These are phyloP conservation scores for Castanopsis chinensis DNA, from an alignment of 306 rosid species.

Conservation along the genomic window DNA sequence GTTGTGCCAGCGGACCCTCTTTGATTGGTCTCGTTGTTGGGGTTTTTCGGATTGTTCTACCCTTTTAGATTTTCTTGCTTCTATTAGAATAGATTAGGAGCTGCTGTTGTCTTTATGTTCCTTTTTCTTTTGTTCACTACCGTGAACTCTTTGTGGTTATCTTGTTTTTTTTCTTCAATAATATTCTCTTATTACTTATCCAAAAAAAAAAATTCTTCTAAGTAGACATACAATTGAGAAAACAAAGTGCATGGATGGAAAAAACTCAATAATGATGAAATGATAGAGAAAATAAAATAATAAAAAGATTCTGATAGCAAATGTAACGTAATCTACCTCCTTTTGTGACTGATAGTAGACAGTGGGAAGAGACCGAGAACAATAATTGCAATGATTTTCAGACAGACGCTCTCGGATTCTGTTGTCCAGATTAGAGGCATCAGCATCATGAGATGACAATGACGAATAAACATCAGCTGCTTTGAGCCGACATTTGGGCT, in stretches of 20 bases:
- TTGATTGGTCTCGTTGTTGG: too few species aligned
- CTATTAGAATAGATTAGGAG: too few species aligned
- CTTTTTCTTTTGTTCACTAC: too few species aligned
- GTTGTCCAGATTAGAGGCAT: slow-evolving; percentile 69
- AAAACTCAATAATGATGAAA: slow-evolving; percentile 7
- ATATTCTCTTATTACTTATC: too few species aligned
- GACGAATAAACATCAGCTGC: slow-evolving; percentile 66
- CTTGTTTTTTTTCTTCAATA: too few species aligned
- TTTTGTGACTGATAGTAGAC: slow-evolving; percentile 88
- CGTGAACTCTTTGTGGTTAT: too few species aligned
- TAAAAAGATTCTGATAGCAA: neutral
- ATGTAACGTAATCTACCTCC: slow-evolving; percentile 58
- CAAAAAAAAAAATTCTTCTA: too few species aligned
- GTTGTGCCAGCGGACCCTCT: too few species aligned
- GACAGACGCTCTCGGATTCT: slow-evolving; percentile 83
- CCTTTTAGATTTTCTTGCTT: too few species aligned
- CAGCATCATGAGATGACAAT: slow-evolving; percentile 34
- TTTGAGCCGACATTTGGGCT: slow-evolving; percentile 81
- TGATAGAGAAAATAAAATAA: slow-evolving; percentile 7
- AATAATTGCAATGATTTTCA: slow-evolving; percentile 81
- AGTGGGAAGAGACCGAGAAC: slow-evolving; percentile 74
- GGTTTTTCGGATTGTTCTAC: too few species aligned
- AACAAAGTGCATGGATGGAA: slow-evolving; percentile 17
- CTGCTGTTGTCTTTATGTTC: too few species aligned
- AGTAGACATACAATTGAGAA: slow-evolving; percentile 9